These are phyloP conservation scores for Hypericum androsaemum DNA, from an alignment of 345 rosid species.

Conservation along the genomic window DNA sequence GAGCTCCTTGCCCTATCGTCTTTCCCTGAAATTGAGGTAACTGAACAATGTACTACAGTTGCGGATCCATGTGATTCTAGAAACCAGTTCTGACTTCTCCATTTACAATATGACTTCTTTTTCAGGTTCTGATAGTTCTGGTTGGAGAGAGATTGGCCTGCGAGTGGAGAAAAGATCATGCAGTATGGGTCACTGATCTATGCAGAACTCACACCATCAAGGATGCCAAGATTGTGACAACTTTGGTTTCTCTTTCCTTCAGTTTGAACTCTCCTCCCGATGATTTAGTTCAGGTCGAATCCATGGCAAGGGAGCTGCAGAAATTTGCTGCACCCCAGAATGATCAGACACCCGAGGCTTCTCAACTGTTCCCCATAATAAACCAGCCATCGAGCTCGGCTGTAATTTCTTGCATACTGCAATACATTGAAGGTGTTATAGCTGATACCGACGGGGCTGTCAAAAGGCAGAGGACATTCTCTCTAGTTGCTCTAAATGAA, in stretches of 20 bases:
- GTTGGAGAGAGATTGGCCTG: conserved; percentile 41
- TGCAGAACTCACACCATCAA: conserved; percentile 42
- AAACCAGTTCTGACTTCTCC: conserved; percentile 4
- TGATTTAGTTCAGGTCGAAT: conserved; percentile 42
- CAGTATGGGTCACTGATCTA: conserved; percentile 46
- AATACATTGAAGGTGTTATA: conserved; percentile 38
- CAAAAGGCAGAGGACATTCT: conserved; percentile 42
- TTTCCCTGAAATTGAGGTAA: conserved; percentile 57
- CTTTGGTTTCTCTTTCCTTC: conserved; percentile 42
- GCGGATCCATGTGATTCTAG: background rate
- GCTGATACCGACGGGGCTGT: conserved; percentile 57
- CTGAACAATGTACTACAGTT: background rate
- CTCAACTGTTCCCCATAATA: conserved; percentile 41
- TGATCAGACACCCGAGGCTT: conserved; percentile 17
- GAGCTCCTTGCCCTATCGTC: conserved; percentile 41
- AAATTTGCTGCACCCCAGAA: conserved; percentile 30
- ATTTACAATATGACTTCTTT: conserved; percentile 10
- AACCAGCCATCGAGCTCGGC: conserved; percentile 40
- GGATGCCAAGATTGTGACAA: conserved; percentile 40
- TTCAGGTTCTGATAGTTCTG: conserved; percentile 44
- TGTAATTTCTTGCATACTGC: conserved; percentile 45
- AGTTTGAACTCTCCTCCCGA: conserved; percentile 40
- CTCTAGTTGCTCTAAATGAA: conserved; percentile 35
- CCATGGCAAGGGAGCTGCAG: conserved; percentile 41
- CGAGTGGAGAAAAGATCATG: conserved; percentile 45